Base-by-base conservation (phyloP, 805 yeast species). In the Saccharomyces mikatae region DNA sequence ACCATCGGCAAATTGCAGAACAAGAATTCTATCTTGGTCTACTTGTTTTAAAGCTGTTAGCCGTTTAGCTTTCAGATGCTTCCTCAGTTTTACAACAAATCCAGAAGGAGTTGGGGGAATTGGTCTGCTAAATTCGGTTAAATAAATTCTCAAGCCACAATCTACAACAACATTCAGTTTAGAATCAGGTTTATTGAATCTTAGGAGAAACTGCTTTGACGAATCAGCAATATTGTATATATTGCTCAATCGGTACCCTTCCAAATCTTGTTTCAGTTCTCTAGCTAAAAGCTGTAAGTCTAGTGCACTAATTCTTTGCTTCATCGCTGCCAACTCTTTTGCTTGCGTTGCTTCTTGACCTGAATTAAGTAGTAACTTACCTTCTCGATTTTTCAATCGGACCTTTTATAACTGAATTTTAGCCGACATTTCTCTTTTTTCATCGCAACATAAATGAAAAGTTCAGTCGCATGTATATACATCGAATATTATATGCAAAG, bases 251-350 rank as follows among this genome's bases (percentile, higher is more conserved):
- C 97, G 73, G 65, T 83, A 84, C 52, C 84, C 83, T 56, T 79
- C 75, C 32, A 91, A 61, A 49, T 77, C 72, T 6, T 71, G 63
- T 52, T 76, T 77, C 47, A 91, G 76, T 69, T 92, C 98, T 22
- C 77, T 71, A 1, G 85, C 76, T 29, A 91, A 71, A 52, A 89
- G 74, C 66, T 83, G 85, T 48, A 92, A 76, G 69, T 92, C 98
- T 55, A 92, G 74, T 1, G 96, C 84, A 5, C 91, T 84, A 54
- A 90, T 80, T 72, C 97, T 79, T 78, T 92, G 97, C 84, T 91
- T 70, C 74, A 70, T 70, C 29, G 13, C 10, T 17, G 17, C 22
- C 13, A 9, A 36, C 6, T 6, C 11, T 17, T 17, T 5, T 36
- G 22, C 24, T 17, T 36, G 9, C 44, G 13, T 36, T 10, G 24